Evolutionary conservation across 805 yeast species (phyloP).

Genomic region (Priceomyces melissophilus): DNA sequence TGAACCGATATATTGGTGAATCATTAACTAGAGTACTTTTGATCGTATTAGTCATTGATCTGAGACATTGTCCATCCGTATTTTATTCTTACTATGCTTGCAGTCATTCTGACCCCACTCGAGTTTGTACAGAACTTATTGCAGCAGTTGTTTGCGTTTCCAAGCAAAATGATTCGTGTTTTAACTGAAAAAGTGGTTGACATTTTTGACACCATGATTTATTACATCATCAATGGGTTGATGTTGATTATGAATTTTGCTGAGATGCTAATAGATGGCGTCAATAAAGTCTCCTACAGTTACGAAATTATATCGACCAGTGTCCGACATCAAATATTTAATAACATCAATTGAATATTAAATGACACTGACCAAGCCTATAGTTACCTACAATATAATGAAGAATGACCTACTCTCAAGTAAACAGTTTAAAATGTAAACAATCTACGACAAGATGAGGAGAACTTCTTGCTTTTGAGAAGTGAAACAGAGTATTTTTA

Average conservation of each 20-base stretch:
- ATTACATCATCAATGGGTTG: constrained; percentile 10
- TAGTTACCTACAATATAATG: neutral
- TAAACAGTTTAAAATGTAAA: neutral
- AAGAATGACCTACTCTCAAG: neutral
- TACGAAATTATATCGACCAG: constrained; percentile 13
- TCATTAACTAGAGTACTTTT: no score
- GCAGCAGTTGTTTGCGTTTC: no score
- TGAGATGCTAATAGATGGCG: constrained; percentile 15
- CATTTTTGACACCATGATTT: constrained; percentile 10
- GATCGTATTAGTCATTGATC: no score
- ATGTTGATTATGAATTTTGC: constrained; percentile 11
- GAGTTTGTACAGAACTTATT: no score
- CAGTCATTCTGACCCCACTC: no score
- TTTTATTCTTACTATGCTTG: no score
- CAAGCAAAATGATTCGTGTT: no score
- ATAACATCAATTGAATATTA: constrained; percentile 18
- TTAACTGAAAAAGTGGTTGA: constrained; percentile 5
- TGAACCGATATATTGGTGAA: no score
- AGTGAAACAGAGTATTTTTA: no score
- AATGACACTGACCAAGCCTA: no score
- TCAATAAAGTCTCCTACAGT: constrained; percentile 16
- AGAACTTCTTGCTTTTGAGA: no score
- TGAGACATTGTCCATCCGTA: no score
- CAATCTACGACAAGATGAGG: neutral
- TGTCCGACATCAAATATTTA: constrained; percentile 20